A percentile compares a stretch with the other conserved stretches of the same genome.
These are phyloP conservation scores for Gentiana macrophylla DNA, from an alignment of 257 asterid species.

Conservation along the genomic window DNA sequence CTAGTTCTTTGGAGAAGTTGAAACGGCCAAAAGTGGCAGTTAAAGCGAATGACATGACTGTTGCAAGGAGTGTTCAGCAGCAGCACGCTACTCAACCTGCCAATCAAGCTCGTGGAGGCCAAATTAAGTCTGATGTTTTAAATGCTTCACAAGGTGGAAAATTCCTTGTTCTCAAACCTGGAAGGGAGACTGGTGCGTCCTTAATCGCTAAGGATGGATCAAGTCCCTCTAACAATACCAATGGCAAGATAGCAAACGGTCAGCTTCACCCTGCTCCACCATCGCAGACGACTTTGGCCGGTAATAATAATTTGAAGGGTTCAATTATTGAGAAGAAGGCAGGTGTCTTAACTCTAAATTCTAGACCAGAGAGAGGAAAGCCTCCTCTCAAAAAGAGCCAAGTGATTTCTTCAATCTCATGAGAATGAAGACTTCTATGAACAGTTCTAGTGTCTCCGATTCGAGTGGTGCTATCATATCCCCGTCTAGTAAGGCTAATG, in stretches of 20 bases:
- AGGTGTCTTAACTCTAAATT: slow-evolving; percentile 34
- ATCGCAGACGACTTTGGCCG: slow-evolving; percentile 26
- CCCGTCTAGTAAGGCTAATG: slow-evolving; percentile 27
- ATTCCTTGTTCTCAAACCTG: slow-evolving; percentile 70
- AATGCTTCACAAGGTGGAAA: slow-evolving; percentile 54
- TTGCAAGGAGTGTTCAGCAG: slow-evolving; percentile 33
- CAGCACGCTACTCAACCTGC: slow-evolving; percentile 43
- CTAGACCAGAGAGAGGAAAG: slow-evolving; percentile 44
- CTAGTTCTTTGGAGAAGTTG: slow-evolving; percentile 45
- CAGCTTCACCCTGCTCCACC: slow-evolving; percentile 26
- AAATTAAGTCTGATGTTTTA: slow-evolving; percentile 40
- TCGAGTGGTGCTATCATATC: slow-evolving; percentile 30
- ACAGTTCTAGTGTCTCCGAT: slow-evolving; percentile 22
- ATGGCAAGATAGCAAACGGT: slow-evolving; percentile 24
- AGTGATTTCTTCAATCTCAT: slow-evolving; percentile 76
- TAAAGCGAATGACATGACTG: slow-evolving; percentile 33
- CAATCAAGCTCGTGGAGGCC: slow-evolving; percentile 44
- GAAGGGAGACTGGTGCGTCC: slow-evolving; percentile 38
- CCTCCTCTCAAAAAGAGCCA: slow-evolving; percentile 53
- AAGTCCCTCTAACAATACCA: slow-evolving; percentile 28
- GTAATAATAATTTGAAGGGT: slow-evolving; percentile 26
- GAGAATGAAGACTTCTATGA: slow-evolving; percentile 54
- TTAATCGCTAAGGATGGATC: slow-evolving; percentile 39
- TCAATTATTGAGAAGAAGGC: slow-evolving; percentile 46
- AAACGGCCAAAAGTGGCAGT: slow-evolving; percentile 45